These are phyloP conservation scores for Catharanthus roseus DNA, from an alignment of 257 asterid genomes.

Conservation along the genomic window DNA sequence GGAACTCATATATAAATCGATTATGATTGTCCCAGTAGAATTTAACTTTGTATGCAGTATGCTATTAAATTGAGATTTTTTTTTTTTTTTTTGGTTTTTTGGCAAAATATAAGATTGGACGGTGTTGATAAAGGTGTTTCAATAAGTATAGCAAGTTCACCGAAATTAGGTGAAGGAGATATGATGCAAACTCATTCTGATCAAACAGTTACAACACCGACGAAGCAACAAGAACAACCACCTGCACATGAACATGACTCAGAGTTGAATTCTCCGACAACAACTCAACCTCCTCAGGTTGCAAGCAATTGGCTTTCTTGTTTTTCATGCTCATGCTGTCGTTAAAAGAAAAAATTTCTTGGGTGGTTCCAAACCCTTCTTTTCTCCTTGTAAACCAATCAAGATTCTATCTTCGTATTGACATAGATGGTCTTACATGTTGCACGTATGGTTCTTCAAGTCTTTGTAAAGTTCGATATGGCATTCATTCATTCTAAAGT, in stretches of 20 bases:
- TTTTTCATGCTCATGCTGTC: constrained; percentile 29
- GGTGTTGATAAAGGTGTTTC: constrained; percentile 24
- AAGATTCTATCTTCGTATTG: background rate
- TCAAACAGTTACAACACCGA: background rate
- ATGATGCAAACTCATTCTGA: constrained; percentile 2
- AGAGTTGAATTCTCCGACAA: constrained; percentile 15
- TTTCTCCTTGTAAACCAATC: background rate
- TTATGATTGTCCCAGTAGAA: too few species aligned
- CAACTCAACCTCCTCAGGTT: constrained; percentile 14
- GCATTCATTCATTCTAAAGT: background rate
- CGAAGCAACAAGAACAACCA: background rate
- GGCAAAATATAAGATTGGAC: constrained; percentile 21
- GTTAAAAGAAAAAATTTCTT: background rate
- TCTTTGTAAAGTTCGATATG: background rate
- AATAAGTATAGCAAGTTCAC: constrained; percentile 18
- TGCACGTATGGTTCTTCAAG: background rate
- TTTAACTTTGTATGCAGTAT: too few species aligned
- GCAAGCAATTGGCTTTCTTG: constrained; percentile 31
- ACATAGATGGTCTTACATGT: background rate
- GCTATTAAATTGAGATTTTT: background rate
- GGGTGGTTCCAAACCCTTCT: background rate
- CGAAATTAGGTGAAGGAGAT: constrained; percentile 12
- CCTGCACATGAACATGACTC: background rate
- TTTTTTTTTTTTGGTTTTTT: background rate
- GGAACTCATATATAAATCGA: too few species aligned